Base-by-base conservation (phyloP, 2,329 filamentous ascomycete genomes). In the Fusarium burgessii region DNA sequence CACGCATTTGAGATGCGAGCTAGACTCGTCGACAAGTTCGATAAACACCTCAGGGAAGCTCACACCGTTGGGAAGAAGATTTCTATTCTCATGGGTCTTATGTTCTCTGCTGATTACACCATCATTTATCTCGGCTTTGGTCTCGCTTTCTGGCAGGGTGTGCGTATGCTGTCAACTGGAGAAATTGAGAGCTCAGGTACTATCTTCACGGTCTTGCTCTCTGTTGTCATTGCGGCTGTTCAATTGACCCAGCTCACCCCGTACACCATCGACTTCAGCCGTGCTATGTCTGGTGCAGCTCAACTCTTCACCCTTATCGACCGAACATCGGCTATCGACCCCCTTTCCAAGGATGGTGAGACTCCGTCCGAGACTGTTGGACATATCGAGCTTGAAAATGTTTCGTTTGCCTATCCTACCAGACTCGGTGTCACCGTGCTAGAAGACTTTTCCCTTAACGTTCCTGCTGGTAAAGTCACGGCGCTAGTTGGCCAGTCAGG, bases 341-440 rank as follows among this genome's bases (percentile, higher is more conserved):
- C 82, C 5, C 78, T 83, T 38, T 72, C 78, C 25, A 66, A 71
- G 12, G 66, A 75, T 9, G 81, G 81, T 18, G 77, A 77, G 42
- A 68, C 66, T 25, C 79, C 80, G 0, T 58, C 70, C 3, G 68
- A 77, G 18, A 78, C 77, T 2, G 29, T 72, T 4, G 81, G 81
- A 7, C 62, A 76, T 6, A 76, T 86, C 6, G 76, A 82, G 18
- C 66, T 86, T 14, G 76, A 82, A 11, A 78, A 81, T 20, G 71
- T 87, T n/a, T 78, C 74, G 2, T 85, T 86, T 62, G 75, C 80
- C 3, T 87, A 87, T 66, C 84, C 84, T 0, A 81, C 80, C 3
- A 76, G 85, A 0, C 83, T 84, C 1, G 80, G 81, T 4, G 78
- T 80, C 12, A 78, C 77, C 2, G 82, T 86, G 3, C 69, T 86